A percentile compares a stretch with the other conserved stretches of the same genome.
Evolutionary conservation across 305 asterid genomes (phyloP).

Genomic region (Euphrasia arctica): DNA sequence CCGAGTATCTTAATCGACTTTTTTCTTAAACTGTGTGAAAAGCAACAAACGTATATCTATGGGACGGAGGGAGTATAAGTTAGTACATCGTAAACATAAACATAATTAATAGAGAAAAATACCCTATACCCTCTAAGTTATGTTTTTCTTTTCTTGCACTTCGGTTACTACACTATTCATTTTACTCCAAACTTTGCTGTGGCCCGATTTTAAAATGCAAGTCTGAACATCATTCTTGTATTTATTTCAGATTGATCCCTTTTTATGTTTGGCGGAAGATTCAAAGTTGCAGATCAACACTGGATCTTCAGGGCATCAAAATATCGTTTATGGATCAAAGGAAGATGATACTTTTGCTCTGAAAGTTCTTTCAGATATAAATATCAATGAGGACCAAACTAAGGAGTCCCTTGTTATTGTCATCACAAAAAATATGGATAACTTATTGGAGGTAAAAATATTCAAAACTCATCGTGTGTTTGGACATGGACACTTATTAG

Average conservation of each 20-base stretch:
- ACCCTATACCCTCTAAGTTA: background rate
- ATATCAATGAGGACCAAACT: constrained; percentile 50
- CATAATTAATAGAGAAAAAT: background rate
- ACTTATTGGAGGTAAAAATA: constrained; percentile 44
- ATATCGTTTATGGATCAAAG: constrained; percentile 59
- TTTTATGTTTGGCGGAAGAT: constrained; percentile 74
- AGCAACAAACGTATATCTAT: too few relatives aligned
- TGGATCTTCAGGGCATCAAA: constrained; percentile 37
- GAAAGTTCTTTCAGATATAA: constrained; percentile 63
- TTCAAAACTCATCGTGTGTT: constrained; percentile 11
- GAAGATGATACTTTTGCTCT: constrained; percentile 80
- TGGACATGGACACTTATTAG: background rate
- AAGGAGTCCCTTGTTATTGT: constrained; percentile 61
- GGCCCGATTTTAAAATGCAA: background rate
- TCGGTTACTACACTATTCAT: background rate
- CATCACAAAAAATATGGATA: constrained; percentile 56
- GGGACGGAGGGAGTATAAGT: too few relatives aligned
- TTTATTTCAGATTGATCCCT: constrained; percentile 80
- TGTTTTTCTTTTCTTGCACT: background rate
- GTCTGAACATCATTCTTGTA: constrained; percentile 16
- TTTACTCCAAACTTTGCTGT: background rate
- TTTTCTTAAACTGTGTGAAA: too few relatives aligned
- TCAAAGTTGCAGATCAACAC: constrained; percentile 65
- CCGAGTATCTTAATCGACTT: too few relatives aligned
- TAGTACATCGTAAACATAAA: too few relatives aligned